These are phyloP conservation scores for Wickerhamomyces sydowiorum DNA, from an alignment of 805 yeast genomes.

Conservation along the genomic window DNA sequence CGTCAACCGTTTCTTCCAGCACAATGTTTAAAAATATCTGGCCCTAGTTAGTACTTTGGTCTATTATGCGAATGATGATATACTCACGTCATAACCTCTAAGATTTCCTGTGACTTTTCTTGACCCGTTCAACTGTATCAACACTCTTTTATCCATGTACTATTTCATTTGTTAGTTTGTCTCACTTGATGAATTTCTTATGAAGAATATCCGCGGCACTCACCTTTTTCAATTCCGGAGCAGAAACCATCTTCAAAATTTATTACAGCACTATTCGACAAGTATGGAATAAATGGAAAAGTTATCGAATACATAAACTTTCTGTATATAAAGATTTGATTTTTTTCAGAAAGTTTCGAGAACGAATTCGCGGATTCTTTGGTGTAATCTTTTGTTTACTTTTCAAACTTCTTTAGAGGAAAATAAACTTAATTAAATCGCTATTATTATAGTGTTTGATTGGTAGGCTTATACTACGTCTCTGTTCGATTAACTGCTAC, in stretches of 20 bases:
- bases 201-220: constrained; percentile 14
- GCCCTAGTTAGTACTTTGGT: not conserved
- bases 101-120: constrained; percentile 75
- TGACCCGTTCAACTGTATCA: constrained; percentile 72
- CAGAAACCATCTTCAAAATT: constrained; percentile 55
- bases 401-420: not conserved
- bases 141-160: constrained; percentile 75
- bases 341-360: not conserved
- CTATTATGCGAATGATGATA: not conserved
- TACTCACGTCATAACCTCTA: constrained; percentile 71
- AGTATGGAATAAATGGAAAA: no score
- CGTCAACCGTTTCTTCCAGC: constrained; percentile 66
- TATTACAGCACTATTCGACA: no score
- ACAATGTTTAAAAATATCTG: constrained; percentile 66
- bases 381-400: not conserved
- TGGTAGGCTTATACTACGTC: no score
- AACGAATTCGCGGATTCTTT: not conserved
- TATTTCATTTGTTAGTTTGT: constrained; percentile 19
- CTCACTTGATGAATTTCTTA: no score
- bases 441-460: no score
- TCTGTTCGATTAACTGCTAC: no score
- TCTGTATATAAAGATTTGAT: not conserved
- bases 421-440: no score
- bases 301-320: no score
- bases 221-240: constrained; percentile 55